Evolutionary conservation across 768 basidiomycete genomes (phyloP), one percentile per base, ranked within the genome.

Genomic region (Candolleomyces eurysporus): DNA sequence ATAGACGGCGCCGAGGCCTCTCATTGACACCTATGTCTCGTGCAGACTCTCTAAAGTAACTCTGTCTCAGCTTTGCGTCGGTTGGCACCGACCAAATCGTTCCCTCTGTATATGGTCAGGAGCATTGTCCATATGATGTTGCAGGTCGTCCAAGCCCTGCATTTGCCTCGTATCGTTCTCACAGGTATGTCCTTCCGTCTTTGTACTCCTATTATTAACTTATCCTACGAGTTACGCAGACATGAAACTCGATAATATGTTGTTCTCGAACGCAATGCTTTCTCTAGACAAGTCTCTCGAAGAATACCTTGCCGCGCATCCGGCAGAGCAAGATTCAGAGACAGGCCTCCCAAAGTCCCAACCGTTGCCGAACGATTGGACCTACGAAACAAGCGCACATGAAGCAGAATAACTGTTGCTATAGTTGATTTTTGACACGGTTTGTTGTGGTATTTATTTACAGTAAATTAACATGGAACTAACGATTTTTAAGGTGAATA

Each of bases 221-320:
- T 14, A 46, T 42, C 48, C 58, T 8, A 51, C 45, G 16, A 31
- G 40, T 14, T 13, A 6, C 30, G 32, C 57, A 72, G 70, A 69
- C 63, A 40, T 73, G 22, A 73, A 70, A 53, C 66, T 62, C 11
- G 67, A 66, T 49, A 69, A 73, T 56, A 64, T 71, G 11, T 66
- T 71, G 19, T 67, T 73, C 49, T 21, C 22, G 49, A 59, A 67
- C 58, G 36, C 45, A 31, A 48, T 31, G 21, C 43, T 19, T 40
- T 39, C 48, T 26, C 10, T 55, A 4, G 64, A 66, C 40, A 48
- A 56, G 42, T 36, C 32, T 53, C 51, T 61, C 22, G 50, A 61
- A 21, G 61, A 57, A 31, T 59, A 64, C 26, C 59, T 63, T 16
- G 32, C 48, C 13, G 57, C 17, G 16, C 40, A 59, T 26, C 57